Evolutionary conservation across 208 protist genomes (phyloP).

Genomic region (Trypanosoma theileri): DNA sequence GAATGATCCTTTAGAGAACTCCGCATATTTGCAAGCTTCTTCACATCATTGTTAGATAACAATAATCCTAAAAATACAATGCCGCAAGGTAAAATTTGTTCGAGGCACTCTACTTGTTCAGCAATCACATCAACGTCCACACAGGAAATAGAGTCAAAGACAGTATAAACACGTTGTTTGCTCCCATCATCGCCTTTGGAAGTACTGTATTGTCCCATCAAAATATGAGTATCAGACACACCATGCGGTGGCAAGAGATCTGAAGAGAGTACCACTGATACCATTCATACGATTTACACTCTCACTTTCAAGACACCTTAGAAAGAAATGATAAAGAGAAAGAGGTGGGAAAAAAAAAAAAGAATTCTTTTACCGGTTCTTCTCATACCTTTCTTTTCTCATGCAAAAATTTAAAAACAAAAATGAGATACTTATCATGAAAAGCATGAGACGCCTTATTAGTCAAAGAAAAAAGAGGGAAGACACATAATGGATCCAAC

Average conservation of each 20-base stretch:
- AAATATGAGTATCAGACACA: conserved; percentile 3
- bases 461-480: too few species aligned
- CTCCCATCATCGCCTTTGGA: background rate
- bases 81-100: conserved; percentile 62
- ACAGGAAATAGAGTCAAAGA: conserved; percentile 49
- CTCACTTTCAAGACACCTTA: background rate
- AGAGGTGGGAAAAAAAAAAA: too few species aligned
- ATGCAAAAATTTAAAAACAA: background rate
- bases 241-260: background rate
- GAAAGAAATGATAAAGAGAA: too few species aligned
- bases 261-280: conserved; percentile 24
- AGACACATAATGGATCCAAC: too few species aligned
- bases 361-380: too few species aligned
- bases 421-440: background rate
- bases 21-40: background rate
- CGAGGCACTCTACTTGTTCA: conserved; percentile 78
- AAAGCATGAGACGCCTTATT: too few species aligned
- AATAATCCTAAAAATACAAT: conserved; percentile 55
- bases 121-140: conserved; percentile 40
- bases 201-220: conserved; percentile 23
- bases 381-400: too few species aligned
- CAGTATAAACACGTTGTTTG: conserved; percentile 5
- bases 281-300: conserved; percentile 4
- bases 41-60: background rate
- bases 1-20: conserved; percentile 8